Base-by-base conservation (phyloP, 208 protist genomes). In the Strigomonas galati region DNA sequence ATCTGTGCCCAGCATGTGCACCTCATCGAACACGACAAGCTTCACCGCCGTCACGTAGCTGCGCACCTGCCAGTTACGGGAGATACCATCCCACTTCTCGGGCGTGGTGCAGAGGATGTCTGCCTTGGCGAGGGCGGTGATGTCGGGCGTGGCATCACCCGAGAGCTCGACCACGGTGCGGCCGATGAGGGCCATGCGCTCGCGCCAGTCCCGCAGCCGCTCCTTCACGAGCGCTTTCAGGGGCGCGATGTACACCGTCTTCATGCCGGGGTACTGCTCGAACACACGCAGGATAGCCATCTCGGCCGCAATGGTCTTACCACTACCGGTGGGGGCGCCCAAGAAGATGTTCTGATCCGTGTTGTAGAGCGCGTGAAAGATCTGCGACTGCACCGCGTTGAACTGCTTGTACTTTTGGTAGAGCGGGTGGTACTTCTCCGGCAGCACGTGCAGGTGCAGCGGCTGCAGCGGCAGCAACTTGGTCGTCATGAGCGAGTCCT, bases 31-130 rank as follows among this genome's bases (percentile, higher is more conserved):
- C 63, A 99, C 94, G 3, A 99, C 85, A 12, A 99, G 85, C 10
- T 79, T 84, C 28, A 99, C 98, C 6, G 81, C 71, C 51, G 80
- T 93, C 2, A 99, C 94, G 75, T 98, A 99, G 48, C 76, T 78
- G 67, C 98, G 88, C 32, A 95, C 92, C 76, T 99, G 93, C 98
- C 98, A 99, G 71, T 90, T 98, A 67, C 99, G 89, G 62, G 87
- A 98, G 49, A 99, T 98, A 55, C 97, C 97, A 87, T 99, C 99
- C 98, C 98, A 99, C 81, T 99, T 99, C 76, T 99, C 98, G 19
- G 99, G 99, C 28, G 98, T 99, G 12, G 99, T 99, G 66, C 97
- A 92, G 9, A 99, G 87, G 51, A 99, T 97, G 72, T 99, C 89
- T 0, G 98, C 95, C 53, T 84, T 83, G 2, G 95, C 84, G 14